Evolutionary conservation across 139 green algal genomes (phyloP), one percentile per base, ranked within the genome.

Genomic region (Penium margaritaceum): DNA sequence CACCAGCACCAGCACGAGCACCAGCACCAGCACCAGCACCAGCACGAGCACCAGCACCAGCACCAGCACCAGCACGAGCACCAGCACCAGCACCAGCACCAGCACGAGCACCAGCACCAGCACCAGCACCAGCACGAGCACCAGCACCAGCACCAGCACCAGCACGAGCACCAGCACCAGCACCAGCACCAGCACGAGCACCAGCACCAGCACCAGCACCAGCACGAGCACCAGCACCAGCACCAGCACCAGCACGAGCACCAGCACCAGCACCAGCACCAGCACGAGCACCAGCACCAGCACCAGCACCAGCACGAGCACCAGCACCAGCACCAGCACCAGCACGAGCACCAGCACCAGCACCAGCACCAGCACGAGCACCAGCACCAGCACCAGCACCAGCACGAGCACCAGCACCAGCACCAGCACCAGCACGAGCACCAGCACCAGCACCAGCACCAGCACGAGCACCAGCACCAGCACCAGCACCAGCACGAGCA

Each of bases 1-100:
- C 43, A 53, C 43, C 43, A 53, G 43, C 43, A 53, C 43, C 43
- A 53, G 43, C 43, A 53, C 43, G 12, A 53, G 43, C 43, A 53
- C 43, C 43, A 53, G 43, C 43, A 53, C 43, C 43, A 53, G 43
- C 43, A 53, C 43, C 43, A 53, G 43, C 43, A 53, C 43, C 43
- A 53, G 43, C 43, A 53, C 43, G 12, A 53, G 43, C 43, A 53
- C 43, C 43, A 53, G 43, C 43, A 53, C 43, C 43, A 53, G 43
- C 43, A 53, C 43, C 43, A 53, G 43, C 43, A 53, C 43, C 43
- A 53, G 43, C 43, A 53, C 43, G 12, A 53, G 43, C 43, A 53
- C 43, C 43, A 53, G 43, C 43, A 53, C 43, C 43, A 53, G 43
- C 43, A 53, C 43, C 43, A 53, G 43, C 43, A 53, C 43, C 43